Evolutionary conservation across 2,329 filamentous ascomycete genomes (phyloP).

Genomic region (Chrysoporthe austroafricana): DNA sequence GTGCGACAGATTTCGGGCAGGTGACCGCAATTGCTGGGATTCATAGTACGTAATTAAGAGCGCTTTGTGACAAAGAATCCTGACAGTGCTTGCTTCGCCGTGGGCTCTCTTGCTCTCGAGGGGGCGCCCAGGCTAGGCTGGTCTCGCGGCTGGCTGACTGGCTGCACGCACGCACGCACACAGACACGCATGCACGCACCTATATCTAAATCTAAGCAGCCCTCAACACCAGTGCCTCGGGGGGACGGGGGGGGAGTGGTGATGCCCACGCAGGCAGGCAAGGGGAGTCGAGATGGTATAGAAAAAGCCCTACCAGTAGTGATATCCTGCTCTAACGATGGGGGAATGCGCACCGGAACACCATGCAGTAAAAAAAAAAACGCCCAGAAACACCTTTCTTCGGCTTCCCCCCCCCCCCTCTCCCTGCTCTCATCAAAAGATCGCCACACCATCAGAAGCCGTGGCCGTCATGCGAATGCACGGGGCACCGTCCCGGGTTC

Average conservation of each 20-base stretch:
- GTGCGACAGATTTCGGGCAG: slow-evolving; percentile 14
- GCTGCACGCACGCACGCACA: background rate
- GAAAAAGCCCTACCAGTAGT: background rate
- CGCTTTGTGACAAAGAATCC: slow-evolving; percentile 10
- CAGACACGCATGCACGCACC: background rate
- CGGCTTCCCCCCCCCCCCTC: background rate
- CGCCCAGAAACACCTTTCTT: background rate
- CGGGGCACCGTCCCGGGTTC: slow-evolving; percentile 66
- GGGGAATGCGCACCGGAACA: slow-evolving; percentile 3
- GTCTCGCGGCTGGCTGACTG: background rate
- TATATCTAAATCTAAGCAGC: background rate
- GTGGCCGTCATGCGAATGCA: slow-evolving; percentile 67
- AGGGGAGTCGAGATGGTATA: background rate
- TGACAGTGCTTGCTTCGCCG: background rate
- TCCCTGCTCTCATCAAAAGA: background rate
- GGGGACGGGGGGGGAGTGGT: background rate
- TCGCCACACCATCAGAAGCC: slow-evolving; percentile 46
- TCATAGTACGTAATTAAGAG: slow-evolving; percentile 23
- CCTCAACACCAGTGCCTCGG: background rate
- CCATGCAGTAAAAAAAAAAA: slow-evolving; percentile 18
- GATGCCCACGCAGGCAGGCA: background rate
- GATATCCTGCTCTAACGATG: background rate
- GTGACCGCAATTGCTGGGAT: slow-evolving; percentile 18
- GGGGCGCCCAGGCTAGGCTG: too few relatives aligned
- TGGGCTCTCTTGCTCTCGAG: background rate